These are phyloP conservation scores for Fusarium subglutinans DNA, from an alignment of 2,329 filamentous ascomycete genomes.

Conservation along the genomic window DNA sequence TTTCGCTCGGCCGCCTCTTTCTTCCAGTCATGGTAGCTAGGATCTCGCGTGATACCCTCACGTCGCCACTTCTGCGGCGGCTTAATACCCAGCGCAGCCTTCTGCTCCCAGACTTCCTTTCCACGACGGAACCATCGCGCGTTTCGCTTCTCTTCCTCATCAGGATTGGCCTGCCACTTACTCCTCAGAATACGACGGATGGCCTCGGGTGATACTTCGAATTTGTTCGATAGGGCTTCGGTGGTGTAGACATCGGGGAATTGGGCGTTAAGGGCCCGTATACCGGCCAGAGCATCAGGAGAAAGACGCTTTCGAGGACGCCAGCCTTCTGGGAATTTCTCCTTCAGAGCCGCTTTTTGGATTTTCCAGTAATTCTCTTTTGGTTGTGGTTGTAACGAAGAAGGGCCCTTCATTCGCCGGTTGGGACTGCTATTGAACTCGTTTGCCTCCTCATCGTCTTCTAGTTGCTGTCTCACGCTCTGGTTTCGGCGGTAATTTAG, in stretches of 20 bases:
- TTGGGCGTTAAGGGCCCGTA: slow-evolving; percentile 81
- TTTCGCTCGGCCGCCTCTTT: slow-evolving; percentile 41
- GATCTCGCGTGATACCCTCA: slow-evolving; percentile 61
- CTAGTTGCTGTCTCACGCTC: not conserved
- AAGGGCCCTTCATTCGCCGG: slow-evolving; percentile 23
- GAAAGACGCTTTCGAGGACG: slow-evolving; percentile 85
- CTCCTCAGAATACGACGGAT: slow-evolving; percentile 86
- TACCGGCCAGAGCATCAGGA: slow-evolving; percentile 90
- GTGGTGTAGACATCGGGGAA: slow-evolving; percentile 83
- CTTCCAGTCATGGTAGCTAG: slow-evolving; percentile 52
- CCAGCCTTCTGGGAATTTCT: slow-evolving; percentile 87
- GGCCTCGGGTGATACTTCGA: slow-evolving; percentile 86
- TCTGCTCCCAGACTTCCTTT: slow-evolving; percentile 66
- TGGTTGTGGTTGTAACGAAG: slow-evolving; percentile 19
- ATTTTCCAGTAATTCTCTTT: slow-evolving; percentile 71
- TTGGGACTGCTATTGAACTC: not conserved
- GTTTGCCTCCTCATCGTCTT: not conserved
- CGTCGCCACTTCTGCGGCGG: slow-evolving; percentile 68
- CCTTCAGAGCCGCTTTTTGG: slow-evolving; percentile 77
- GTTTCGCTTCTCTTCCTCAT: slow-evolving; percentile 67
- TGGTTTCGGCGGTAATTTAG: not conserved
- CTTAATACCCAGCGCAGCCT: slow-evolving; percentile 69
- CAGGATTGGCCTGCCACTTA: slow-evolving; percentile 73
- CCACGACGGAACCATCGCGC: slow-evolving; percentile 70
- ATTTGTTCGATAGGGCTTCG: slow-evolving; percentile 75